Evolutionary conservation across 2,329 filamentous ascomycete species (phyloP), one percentile per base, ranked within the genome.

Genomic region (Coniochaeta sp.): DNA sequence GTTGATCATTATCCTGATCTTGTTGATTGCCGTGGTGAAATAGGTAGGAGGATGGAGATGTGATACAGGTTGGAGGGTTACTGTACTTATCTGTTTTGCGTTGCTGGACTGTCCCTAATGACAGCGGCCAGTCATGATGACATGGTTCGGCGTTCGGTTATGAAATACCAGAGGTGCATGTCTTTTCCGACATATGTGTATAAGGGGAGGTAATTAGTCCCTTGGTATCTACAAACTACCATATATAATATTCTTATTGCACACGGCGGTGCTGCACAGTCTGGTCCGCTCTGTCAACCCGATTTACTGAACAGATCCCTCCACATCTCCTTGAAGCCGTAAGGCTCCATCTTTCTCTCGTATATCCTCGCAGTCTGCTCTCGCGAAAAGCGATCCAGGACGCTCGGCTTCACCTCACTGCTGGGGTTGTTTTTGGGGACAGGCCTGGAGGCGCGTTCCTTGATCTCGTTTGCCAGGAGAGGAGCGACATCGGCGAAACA

Each of bases 261-360:
- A 52, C 17, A 52, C 47, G n/a, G 26, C 4, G 26, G 47, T 52
- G 26, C 17, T 28, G n/a, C n/a, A 52, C 47, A 52, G 12, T 24
- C 42, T 22, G n/a, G 19, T 52, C 17, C 22, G 47, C 24, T 52
- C 42, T 4, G 22, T 30, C 26, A 30, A 4, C 47, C 17, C 9
- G 47, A 52, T 24, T 28, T 52, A 24, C 47, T 52, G 47, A 56
- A 96, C 12, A 96, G 70, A 74, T 98, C 93, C 67, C 84, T 84
- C 92, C 91, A 97, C 75, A 96, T 90, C 72, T 98, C 86, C 70
- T 83, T 89, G 63, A 97, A 86, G 7, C 95, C 93, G 75, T 97
- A 98, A 59, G 89, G 85, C 59, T 88, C 85, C 60, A 82, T 81
- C 62, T 83, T 82, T 61, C 89, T 89, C 68, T 97, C 93, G 67